Percentiles rank a stretch among this genome's conserved stretches.
These are phyloP conservation scores for Cladobotryum protrusum DNA, from an alignment of 2,329 filamentous ascomycete genomes.

Conservation along the genomic window DNA sequence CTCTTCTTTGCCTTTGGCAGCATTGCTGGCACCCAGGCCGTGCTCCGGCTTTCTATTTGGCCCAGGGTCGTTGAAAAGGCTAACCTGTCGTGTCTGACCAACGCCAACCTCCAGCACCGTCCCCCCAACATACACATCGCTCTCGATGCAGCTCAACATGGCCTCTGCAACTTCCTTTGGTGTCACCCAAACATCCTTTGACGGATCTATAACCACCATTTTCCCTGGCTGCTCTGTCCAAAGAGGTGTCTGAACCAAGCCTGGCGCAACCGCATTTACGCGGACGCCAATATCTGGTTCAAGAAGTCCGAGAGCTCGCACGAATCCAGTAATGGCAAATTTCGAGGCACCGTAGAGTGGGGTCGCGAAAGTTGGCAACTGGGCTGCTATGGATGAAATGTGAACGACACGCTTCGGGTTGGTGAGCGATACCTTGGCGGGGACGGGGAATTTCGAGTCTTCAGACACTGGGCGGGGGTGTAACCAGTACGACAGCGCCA, in stretches of 20 bases:
- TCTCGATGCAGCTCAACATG: constrained; percentile 24
- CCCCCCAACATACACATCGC: constrained; percentile 23
- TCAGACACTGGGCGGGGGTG: constrained; percentile 14
- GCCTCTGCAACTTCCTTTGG: constrained; percentile 26
- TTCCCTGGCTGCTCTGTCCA: constrained; percentile 28
- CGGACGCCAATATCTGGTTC: constrained; percentile 28
- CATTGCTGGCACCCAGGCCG: neutral
- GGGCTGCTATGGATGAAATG: constrained; percentile 18
- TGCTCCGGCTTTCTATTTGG: neutral
- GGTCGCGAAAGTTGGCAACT: constrained; percentile 22
- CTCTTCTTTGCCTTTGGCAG: constrained; percentile 1
- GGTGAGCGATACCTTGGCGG: constrained; percentile 3
- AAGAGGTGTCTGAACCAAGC: constrained; percentile 24
- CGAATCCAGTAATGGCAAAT: constrained; percentile 31
- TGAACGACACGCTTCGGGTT: constrained; percentile 9
- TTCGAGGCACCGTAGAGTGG: constrained; percentile 34
- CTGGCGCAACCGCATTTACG: constrained; percentile 27
- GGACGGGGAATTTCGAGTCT: neutral
- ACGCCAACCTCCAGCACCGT: constrained; percentile 27
- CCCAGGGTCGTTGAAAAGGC: constrained; percentile 3
- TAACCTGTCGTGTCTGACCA: constrained; percentile 5
- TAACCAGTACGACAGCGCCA: constrained; percentile 34
- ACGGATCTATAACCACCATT: constrained; percentile 18
- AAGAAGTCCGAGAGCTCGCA: constrained; percentile 24
- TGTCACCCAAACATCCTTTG: constrained; percentile 23